These are phyloP conservation scores for Colletotrichum filicis DNA, from an alignment of 2,329 filamentous ascomycete genomes.

Conservation along the genomic window DNA sequence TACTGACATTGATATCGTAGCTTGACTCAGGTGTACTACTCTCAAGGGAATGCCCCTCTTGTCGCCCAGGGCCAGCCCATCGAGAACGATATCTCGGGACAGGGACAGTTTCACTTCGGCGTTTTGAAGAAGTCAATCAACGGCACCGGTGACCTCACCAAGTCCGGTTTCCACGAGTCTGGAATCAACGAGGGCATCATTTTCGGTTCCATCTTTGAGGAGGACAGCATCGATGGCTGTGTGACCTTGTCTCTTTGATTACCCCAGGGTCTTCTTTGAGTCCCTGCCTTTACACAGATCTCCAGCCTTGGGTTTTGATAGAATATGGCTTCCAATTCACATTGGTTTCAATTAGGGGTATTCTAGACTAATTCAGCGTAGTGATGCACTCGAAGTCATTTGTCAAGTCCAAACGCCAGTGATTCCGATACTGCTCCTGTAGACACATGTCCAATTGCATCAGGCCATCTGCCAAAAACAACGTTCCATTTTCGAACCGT, in stretches of 20 bases:
- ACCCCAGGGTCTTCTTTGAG: neutral
- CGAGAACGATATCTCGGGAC: slow-evolving; percentile 63
- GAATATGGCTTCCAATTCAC: neutral
- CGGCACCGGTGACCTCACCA: slow-evolving; percentile 52
- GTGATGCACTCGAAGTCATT: neutral
- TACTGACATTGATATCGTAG: slow-evolving; percentile 44
- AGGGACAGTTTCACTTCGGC: slow-evolving; percentile 71
- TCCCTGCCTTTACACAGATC: neutral
- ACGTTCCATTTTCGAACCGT: neutral
- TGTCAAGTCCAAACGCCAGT: neutral
- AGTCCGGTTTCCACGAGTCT: slow-evolving; percentile 57
- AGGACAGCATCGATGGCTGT: slow-evolving; percentile 52
- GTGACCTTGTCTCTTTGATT: slow-evolving; percentile 6
- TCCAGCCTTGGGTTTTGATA: neutral
- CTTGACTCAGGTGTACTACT: slow-evolving; percentile 68
- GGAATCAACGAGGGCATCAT: slow-evolving; percentile 63
- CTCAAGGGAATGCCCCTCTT: slow-evolving; percentile 56
- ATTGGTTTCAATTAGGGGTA: neutral
- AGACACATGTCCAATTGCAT: neutral
- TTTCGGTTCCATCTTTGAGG: slow-evolving; percentile 63
- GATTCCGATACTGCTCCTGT: neutral
- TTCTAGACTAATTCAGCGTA: neutral
- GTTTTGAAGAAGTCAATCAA: slow-evolving; percentile 68
- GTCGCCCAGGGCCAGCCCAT: slow-evolving; percentile 56
- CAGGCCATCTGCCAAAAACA: neutral